Conservation (phyloP, 2,329 filamentous ascomycete species). For the Thielaviopsis musarum region DNA sequence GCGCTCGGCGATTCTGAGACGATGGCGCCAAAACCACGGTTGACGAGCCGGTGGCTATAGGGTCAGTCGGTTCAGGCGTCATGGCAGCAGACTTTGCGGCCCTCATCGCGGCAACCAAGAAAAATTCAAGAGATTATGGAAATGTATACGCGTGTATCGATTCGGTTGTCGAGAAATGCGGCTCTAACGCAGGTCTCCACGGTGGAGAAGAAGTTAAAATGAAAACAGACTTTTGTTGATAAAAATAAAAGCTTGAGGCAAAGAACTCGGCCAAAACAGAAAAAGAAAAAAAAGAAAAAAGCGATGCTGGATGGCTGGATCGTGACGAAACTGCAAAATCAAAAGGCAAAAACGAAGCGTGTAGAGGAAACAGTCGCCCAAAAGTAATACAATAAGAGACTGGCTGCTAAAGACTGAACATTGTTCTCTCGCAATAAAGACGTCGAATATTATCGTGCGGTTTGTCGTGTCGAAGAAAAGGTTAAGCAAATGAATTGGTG, state of each 20-base stretch:
- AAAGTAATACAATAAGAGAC: background rate
- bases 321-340: background rate
- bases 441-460: background rate
- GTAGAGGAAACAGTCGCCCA: background rate
- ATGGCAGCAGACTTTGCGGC: constrained; percentile 31
- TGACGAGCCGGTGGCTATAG: background rate
- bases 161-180: background rate
- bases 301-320: background rate
- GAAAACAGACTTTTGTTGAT: background rate
- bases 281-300: background rate
- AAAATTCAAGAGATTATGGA: background rate
- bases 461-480: background rate
- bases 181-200: background rate
- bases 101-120: constrained; percentile 29
- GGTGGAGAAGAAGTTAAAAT: background rate
- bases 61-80: constrained; percentile 3
- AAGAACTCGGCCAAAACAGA: background rate
- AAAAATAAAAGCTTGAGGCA: background rate
- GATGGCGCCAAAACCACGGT: constrained; percentile 18
- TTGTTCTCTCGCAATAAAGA: background rate
- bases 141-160: background rate
- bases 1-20: constrained; percentile 38
- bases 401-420: background rate
- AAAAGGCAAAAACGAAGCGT: background rate
- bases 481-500: background rate